phyloP scores from a whole-genome alignment of 1,284 basidiomycete species.

The Microbotryum scabiosae region DNA sequence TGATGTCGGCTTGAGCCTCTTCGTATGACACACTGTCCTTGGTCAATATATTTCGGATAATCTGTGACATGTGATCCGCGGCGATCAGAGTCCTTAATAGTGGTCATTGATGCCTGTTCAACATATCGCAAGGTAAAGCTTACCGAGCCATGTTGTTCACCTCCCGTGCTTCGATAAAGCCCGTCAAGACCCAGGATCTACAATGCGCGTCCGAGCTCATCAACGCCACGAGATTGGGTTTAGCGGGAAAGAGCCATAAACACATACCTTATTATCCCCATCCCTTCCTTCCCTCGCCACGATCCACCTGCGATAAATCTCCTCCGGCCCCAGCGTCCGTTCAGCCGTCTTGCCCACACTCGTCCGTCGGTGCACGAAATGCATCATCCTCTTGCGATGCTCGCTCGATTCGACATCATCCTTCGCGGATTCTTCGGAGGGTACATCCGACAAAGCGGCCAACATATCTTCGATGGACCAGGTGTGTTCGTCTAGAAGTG shows the following conservation, averaged over 20 bases:
- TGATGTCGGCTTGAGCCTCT: constrained; percentile 12
- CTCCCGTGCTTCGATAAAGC: constrained; percentile 1
- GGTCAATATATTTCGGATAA: constrained; percentile 20
- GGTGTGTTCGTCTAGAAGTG: constrained; percentile 10
- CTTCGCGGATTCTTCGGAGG: background rate
- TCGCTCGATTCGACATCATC: background rate
- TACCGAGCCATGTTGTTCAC: constrained; percentile 2
- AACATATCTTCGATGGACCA: constrained; percentile 19
- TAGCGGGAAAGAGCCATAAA: too few relatives aligned
- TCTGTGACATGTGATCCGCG: background rate
- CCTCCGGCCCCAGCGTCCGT: constrained; percentile 10
- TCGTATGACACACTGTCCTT: constrained; percentile 20
- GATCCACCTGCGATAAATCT: constrained; percentile 16
- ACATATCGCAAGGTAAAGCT: background rate
- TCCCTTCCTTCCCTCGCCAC: constrained; percentile 1
- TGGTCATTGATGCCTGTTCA: background rate
- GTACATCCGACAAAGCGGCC: constrained; percentile 5
- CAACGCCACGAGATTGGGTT: background rate
- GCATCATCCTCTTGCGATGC: constrained; percentile 9
- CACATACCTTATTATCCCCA: too few relatives aligned
- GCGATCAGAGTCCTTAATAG: too few relatives aligned
- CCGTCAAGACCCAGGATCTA: constrained; percentile 9
- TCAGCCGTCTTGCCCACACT: background rate
- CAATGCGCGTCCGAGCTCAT: background rate
- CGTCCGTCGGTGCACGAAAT: constrained; percentile 6